Percentiles rank a stretch among this genome's conserved stretches.
Evolutionary conservation across 495 filamentous ascomycete species (phyloP).

Genomic region (Opeltia flavorubescens): DNA sequence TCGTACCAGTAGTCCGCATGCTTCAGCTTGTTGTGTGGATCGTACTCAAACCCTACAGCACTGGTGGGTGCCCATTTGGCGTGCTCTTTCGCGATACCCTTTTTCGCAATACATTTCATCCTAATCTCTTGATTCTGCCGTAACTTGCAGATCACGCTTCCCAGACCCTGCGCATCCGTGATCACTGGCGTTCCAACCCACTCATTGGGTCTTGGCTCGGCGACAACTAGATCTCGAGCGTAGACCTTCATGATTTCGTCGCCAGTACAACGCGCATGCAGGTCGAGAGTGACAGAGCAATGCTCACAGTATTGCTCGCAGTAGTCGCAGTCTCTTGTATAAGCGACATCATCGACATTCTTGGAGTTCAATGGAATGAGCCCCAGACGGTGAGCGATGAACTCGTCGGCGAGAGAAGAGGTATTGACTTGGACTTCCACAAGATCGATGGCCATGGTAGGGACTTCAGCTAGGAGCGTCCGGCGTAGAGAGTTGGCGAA

Average conservation of each 20-base stretch:
- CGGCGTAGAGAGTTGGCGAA: slow-evolving; percentile 94
- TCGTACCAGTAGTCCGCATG: slow-evolving; percentile 94
- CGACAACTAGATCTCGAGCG: slow-evolving; percentile 67
- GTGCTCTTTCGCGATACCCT: slow-evolving; percentile 97
- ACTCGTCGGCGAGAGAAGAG: slow-evolving; percentile 88
- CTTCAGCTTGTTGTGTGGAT: slow-evolving; percentile 82
- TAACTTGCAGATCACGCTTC: slow-evolving; percentile 76
- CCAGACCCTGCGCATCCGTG: slow-evolving; percentile 61
- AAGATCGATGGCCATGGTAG: slow-evolving; percentile 87
- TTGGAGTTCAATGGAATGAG: slow-evolving; percentile 78
- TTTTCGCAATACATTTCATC: slow-evolving; percentile 87
- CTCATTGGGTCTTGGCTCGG: slow-evolving; percentile 45
- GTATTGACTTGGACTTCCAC: slow-evolving; percentile 90
- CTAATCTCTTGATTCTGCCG: slow-evolving; percentile 76
- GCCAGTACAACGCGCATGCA: slow-evolving; percentile 70
- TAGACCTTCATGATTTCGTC: slow-evolving; percentile 82
- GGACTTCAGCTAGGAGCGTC: slow-evolving; percentile 84
- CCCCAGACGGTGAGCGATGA: slow-evolving; percentile 84
- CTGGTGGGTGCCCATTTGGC: slow-evolving; percentile 90
- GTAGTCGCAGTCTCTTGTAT: slow-evolving; percentile 79
- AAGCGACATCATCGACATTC: slow-evolving; percentile 70
- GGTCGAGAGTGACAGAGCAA: slow-evolving; percentile 69
- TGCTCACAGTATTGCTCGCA: slow-evolving; percentile 86
- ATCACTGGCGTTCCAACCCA: slow-evolving; percentile 79
- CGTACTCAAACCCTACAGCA: slow-evolving; percentile 94